Evolutionary conservation across 2,329 filamentous ascomycete genomes (phyloP), one percentile per base, ranked within the genome.

Genomic region (Juglanconis juglandina): DNA sequence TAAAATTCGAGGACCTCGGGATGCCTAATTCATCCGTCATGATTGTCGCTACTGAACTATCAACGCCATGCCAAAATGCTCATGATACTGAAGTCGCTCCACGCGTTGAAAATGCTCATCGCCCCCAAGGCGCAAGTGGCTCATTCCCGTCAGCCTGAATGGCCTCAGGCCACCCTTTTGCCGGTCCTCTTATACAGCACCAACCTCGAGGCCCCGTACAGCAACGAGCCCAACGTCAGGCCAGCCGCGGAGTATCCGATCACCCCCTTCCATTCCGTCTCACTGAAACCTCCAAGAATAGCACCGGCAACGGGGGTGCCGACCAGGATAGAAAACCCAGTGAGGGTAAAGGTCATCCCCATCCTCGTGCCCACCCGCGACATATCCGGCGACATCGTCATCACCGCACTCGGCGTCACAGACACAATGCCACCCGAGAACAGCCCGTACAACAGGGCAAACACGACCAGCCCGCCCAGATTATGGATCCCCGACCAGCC

Each of bases 271-370:
- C 74, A 76, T 34, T 68, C 57, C 2, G 63, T 55, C 7, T 68
- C 62, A n/a, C 61, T 65, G 32, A 66, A 67, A 4, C 62, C 62
- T 1, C 69, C 70, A 58, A 76, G 70, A 68, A 74, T 80, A 56
- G 68, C 86, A 72, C 85, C 74, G 76, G 71, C 81, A 75, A 69
- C 82, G 71, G 64, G 78, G 69, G 64, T 86, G 0, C 75, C 74
- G 1, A 84, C 64, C 75, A 87, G 66, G 73, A 85, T 62, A 74
- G 84, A 30, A 71, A 86, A 68, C 75, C 75, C 74, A 5, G 67
- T 59, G 9, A 70, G 42, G 9, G 69, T 57, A 24, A 76, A 77
- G 4, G 62, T 66, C 73, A 79, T 78, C 4, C 78, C 78, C 66
- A 80, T 73, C 44, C 78, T 65, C 1, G 74, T 74, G 4, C 77